Percentiles rank a stretch among this genome's conserved stretches.
These are phyloP conservation scores for Stachybotrys elegans DNA, from an alignment of 2,329 filamentous ascomycete genomes.

Conservation along the genomic window DNA sequence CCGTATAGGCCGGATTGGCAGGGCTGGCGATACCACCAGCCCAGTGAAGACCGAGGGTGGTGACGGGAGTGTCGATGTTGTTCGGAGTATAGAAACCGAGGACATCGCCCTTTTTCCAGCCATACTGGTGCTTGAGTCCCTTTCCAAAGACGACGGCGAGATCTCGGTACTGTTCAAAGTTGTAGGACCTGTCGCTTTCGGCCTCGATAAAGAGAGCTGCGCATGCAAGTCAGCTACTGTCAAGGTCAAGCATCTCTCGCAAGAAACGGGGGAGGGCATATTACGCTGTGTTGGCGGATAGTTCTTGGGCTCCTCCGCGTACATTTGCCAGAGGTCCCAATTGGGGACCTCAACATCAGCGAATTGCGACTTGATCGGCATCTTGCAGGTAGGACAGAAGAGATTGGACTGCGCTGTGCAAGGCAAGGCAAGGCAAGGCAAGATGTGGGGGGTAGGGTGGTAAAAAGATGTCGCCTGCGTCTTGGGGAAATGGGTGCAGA, in stretches of 20 bases:
- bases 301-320: constrained; percentile 66
- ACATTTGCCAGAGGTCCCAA: constrained; percentile 70
- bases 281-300: constrained; percentile 72
- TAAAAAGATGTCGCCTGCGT: no score
- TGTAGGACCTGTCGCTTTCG: constrained; percentile 64
- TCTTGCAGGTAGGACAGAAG: no score
- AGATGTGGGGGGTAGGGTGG: no score
- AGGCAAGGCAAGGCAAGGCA: no score
- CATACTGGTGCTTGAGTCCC: constrained; percentile 67
- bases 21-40: constrained; percentile 79
- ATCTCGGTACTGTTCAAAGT: constrained; percentile 60
- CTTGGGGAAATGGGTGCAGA: no score
- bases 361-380: constrained; percentile 68
- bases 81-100: constrained; percentile 82
- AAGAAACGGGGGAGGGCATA: constrained; percentile 10
- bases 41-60: constrained; percentile 78
- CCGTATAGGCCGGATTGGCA: constrained; percentile 83
- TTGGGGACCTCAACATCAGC: constrained; percentile 64
- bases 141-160: constrained; percentile 72
- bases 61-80: constrained; percentile 71
- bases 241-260: constrained; percentile 2
- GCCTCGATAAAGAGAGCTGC: constrained; percentile 75
- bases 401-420: no score
- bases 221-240: constrained; percentile 5
- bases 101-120: constrained; percentile 80